Percentiles rank a stretch among this genome's conserved stretches.
These are phyloP conservation scores for Citrullus amarus DNA, from an alignment of 306 rosid species.

Conservation along the genomic window DNA sequence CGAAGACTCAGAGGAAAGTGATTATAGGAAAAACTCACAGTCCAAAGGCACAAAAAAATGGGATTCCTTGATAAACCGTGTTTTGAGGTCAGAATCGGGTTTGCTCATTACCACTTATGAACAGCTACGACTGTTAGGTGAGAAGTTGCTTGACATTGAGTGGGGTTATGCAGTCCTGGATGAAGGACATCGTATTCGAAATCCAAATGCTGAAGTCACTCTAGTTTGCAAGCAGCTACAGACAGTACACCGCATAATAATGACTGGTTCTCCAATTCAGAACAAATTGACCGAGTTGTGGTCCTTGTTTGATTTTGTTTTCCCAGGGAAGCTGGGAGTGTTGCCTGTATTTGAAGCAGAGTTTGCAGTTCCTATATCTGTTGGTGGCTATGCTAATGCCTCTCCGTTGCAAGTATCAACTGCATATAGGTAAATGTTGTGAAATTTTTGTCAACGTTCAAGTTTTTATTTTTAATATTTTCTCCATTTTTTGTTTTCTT, in stretches of 20 bases:
- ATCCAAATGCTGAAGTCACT: constrained; percentile 92
- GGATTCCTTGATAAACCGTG: constrained; percentile 63
- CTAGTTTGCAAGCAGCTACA: constrained; percentile 90
- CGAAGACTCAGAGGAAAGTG: constrained; percentile 45
- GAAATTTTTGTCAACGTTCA: background rate
- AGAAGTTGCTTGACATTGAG: constrained; percentile 65
- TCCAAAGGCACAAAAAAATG: constrained; percentile 53
- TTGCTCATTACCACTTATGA: constrained; percentile 90
- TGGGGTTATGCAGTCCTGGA: constrained; percentile 96
- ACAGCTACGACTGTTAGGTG: constrained; percentile 82
- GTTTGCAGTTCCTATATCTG: constrained; percentile 93
- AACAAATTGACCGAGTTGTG: constrained; percentile 84
- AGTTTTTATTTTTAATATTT: background rate
- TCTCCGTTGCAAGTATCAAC: constrained; percentile 97
- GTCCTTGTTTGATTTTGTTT: constrained; percentile 99
- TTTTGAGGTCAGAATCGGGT: constrained; percentile 67
- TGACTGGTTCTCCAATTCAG: constrained; percentile 99
- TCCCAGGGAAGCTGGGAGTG: constrained; percentile 97
- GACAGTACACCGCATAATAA: constrained; percentile 84
- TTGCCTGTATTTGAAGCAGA: constrained; percentile 96
- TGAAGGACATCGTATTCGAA: constrained; percentile 90
- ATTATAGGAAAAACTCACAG: constrained; percentile 23
- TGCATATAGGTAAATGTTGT: constrained; percentile 63
- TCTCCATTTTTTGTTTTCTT: background rate
- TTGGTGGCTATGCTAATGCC: constrained; percentile 98